A percentile compares a stretch with the other conserved stretches of the same genome.
These are phyloP conservation scores for Porogramme epimiltina DNA, from an alignment of 1,284 basidiomycete genomes.

Conservation along the genomic window DNA sequence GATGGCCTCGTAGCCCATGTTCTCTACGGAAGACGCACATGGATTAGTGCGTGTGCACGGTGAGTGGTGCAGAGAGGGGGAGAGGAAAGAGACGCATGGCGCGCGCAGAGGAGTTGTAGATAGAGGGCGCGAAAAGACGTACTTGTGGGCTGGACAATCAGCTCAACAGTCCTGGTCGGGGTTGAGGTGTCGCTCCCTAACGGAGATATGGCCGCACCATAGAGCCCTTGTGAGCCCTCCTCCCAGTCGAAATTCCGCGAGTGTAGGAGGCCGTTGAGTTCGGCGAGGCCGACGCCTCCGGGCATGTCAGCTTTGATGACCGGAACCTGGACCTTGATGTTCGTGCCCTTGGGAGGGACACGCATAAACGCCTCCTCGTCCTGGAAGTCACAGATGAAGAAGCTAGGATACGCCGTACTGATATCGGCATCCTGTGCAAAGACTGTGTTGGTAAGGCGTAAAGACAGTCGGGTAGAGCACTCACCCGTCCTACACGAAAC, in stretches of 20 bases:
- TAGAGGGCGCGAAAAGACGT: too few relatives aligned
- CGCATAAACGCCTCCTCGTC: constrained; percentile 40
- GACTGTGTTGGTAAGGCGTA: too few relatives aligned
- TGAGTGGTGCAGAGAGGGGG: too few relatives aligned
- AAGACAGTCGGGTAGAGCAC: constrained; percentile 18
- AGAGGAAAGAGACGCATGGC: too few relatives aligned
- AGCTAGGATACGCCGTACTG: constrained; percentile 39
- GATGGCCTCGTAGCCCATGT: too few relatives aligned
- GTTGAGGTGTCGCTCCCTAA: not conserved
- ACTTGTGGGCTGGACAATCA: constrained; percentile 25
- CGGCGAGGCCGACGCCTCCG: constrained; percentile 39
- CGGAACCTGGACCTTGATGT: constrained; percentile 27
- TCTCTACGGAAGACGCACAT: too few relatives aligned
- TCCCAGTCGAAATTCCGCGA: constrained; percentile 12
- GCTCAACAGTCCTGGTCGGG: constrained; percentile 18
- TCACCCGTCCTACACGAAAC: constrained; percentile 48
- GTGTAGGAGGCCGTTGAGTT: constrained; percentile 28
- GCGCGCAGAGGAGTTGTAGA: not conserved
- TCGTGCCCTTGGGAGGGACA: constrained; percentile 28
- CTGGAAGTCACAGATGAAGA: constrained; percentile 46
- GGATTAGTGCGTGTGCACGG: too few relatives aligned
- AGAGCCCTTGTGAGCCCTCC: constrained; percentile 1
- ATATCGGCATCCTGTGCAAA: constrained; percentile 48
- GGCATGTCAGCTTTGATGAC: constrained; percentile 12
- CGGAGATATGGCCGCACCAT: constrained; percentile 5